These are phyloP conservation scores for Cyanodermella asteris DNA, from an alignment of 2,329 filamentous ascomycete genomes.

Conservation along the genomic window DNA sequence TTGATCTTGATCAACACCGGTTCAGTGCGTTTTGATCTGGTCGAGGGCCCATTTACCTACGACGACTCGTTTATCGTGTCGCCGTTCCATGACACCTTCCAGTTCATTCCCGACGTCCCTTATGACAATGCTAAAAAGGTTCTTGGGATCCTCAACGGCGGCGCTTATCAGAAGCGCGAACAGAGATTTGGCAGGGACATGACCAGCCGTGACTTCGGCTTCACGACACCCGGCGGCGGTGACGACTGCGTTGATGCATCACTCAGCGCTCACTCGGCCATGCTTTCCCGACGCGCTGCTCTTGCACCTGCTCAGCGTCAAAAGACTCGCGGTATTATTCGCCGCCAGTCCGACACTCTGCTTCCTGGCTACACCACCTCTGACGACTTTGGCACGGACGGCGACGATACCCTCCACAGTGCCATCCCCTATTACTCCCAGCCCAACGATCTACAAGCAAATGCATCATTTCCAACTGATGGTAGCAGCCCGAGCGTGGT, in stretches of 20 bases:
- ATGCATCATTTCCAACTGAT: conserved; percentile 11
- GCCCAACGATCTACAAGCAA: conserved; percentile 14
- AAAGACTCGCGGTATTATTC: conserved; percentile 9
- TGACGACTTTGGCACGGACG: conserved; percentile 15
- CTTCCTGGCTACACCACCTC: conserved; percentile 12
- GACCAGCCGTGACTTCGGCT: conserved; percentile 4
- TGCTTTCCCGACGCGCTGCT: not conserved
- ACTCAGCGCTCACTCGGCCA: too few species aligned
- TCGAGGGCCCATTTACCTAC: conserved; percentile 39
- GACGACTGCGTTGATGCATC: too few species aligned
- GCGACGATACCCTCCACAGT: conserved; percentile 15
- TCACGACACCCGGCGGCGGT: conserved; percentile 3
- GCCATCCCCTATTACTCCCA: conserved; percentile 9
- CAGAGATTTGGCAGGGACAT: conserved; percentile 4
- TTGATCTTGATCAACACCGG: conserved; percentile 40
- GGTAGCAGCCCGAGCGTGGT: conserved; percentile 9
- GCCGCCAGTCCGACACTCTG: conserved; percentile 10
- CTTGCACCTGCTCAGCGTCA: not conserved
- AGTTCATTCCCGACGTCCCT: conserved; percentile 13
- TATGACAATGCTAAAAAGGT: conserved; percentile 13
- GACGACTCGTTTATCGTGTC: conserved; percentile 16
- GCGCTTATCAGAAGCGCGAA: conserved; percentile 10
- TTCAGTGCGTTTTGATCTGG: conserved; percentile 37
- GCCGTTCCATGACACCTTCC: conserved; percentile 13
- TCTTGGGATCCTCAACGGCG: conserved; percentile 11